Evolutionary conservation across 306 rosid species (phyloP).

Genomic region (Coriaria nepalensis): DNA sequence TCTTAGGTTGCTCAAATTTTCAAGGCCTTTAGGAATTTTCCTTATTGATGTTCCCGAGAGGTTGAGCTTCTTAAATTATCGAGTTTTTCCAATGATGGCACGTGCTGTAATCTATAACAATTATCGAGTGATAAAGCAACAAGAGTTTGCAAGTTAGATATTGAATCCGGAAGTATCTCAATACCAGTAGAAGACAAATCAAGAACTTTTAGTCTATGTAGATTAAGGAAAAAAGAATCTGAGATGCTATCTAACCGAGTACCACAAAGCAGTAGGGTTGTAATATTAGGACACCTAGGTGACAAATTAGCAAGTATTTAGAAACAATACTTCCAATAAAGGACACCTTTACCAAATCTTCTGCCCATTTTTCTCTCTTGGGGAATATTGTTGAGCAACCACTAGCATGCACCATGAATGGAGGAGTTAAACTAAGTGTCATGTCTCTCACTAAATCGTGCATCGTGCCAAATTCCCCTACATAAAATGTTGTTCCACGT

Average conservation of each 20-base stretch:
- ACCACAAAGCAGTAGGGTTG: background rate
- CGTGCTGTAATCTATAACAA: background rate
- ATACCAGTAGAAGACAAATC: background rate
- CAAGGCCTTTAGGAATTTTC: background rate
- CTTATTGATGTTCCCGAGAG: background rate
- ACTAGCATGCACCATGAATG: conserved; percentile 2
- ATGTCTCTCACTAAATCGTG: conserved; percentile 13
- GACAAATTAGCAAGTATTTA: background rate
- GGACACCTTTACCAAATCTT: conserved; percentile 1
- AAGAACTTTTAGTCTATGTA: background rate
- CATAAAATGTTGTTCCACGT: background rate
- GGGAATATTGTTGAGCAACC: background rate
- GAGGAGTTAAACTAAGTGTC: background rate
- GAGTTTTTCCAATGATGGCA: too few species aligned
- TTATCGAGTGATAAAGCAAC: background rate
- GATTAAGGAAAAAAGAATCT: conserved; percentile 6
- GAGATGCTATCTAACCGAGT: background rate
- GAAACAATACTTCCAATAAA: background rate
- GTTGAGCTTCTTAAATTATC: background rate
- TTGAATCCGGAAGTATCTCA: background rate
- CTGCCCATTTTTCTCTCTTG: background rate
- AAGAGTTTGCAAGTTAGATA: background rate
- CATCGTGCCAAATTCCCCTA: background rate
- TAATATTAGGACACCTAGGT: conserved; percentile 7
- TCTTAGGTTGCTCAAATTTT: conserved; percentile 4